Evolutionary conservation across 805 yeast species (phyloP).

Genomic region (Wickerhamomyces queroliae): DNA sequence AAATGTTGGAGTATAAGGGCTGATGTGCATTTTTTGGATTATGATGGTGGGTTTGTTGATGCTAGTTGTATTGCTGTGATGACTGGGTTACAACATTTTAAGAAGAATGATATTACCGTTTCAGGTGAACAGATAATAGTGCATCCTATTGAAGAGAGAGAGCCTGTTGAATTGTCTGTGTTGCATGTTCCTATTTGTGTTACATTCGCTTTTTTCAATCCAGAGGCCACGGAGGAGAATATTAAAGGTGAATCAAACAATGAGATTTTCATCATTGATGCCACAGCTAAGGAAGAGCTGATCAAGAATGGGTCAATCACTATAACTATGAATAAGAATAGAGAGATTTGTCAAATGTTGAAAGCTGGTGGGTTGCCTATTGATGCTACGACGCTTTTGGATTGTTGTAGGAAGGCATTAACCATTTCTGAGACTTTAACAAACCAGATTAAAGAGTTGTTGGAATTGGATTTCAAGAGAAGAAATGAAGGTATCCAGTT

Average conservation of each 20-base stretch:
- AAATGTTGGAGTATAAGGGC: slow-evolving; percentile 91
- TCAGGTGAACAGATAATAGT: slow-evolving; percentile 59
- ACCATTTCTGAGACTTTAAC: slow-evolving; percentile 59
- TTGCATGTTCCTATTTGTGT: slow-evolving; percentile 88
- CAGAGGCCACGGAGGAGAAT: slow-evolving; percentile 56
- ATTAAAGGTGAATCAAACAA: slow-evolving; percentile 58
- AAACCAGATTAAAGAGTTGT: slow-evolving; percentile 47
- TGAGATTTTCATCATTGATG: slow-evolving; percentile 68
- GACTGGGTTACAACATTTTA: slow-evolving; percentile 77
- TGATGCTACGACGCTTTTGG: slow-evolving; percentile 62
- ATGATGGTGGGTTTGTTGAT: slow-evolving; percentile 91
- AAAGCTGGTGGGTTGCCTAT: slow-evolving; percentile 89
- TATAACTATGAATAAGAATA: slow-evolving; percentile 81
- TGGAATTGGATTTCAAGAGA: slow-evolving; percentile 25
- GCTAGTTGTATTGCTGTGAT: slow-evolving; percentile 87
- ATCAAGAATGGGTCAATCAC: slow-evolving; percentile 76
- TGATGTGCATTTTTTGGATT: slow-evolving; percentile 82
- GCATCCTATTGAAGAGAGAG: slow-evolving; percentile 71
- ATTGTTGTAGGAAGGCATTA: slow-evolving; percentile 64
- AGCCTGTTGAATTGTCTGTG: slow-evolving; percentile 80
- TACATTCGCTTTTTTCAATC: slow-evolving; percentile 81
- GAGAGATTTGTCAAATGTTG: slow-evolving; percentile 84
- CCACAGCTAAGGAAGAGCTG: slow-evolving; percentile 70
- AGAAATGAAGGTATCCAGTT: slow-evolving; percentile 20
- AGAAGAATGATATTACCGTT: slow-evolving; percentile 77